These are phyloP conservation scores for Hypoxylon sp. DNA, from an alignment of 2,329 filamentous ascomycete genomes.

Conservation along the genomic window DNA sequence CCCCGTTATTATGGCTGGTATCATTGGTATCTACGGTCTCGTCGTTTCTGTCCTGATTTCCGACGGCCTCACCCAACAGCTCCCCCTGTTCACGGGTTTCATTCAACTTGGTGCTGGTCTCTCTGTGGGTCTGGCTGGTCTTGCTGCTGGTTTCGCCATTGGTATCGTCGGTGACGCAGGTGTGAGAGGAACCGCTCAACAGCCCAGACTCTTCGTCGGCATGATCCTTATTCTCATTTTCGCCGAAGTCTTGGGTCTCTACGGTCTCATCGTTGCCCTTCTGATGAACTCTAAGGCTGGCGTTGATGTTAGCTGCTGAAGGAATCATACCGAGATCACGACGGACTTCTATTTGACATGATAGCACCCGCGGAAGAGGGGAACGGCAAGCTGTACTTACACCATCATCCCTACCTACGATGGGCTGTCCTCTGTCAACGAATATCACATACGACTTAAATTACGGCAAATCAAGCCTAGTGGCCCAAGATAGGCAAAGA, in stretches of 20 bases:
- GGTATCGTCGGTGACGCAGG: conserved; percentile 90
- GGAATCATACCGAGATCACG: neutral
- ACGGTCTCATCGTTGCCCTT: conserved; percentile 97
- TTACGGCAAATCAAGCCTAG: conserved; percentile 31
- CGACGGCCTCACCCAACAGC: conserved; percentile 78
- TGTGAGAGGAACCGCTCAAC: conserved; percentile 87
- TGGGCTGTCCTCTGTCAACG: conserved; percentile 27
- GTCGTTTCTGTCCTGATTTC: conserved; percentile 91
- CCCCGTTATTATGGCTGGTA: conserved; percentile 99
- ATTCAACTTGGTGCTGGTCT: conserved; percentile 89
- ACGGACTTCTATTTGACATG: conserved; percentile 12
- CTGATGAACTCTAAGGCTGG: conserved; percentile 98
- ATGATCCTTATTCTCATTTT: conserved; percentile 99
- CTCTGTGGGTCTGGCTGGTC: conserved; percentile 83
- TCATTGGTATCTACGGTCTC: conserved; percentile 98
- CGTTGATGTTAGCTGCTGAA: conserved; percentile 73
- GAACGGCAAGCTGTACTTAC: conserved; percentile 44
- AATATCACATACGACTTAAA: conserved; percentile 36
- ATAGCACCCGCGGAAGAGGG: conserved; percentile 25
- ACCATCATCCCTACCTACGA: conserved; percentile 34
- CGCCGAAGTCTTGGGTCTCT: conserved; percentile 99
- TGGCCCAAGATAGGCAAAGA: conserved; percentile 26
- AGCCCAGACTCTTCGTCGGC: conserved; percentile 90
- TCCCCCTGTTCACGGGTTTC: conserved; percentile 84
- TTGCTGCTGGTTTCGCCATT: conserved; percentile 88